Percentiles rank a stretch among this genome's conserved stretches.
These are phyloP conservation scores for Fusarium sp. DNA, from an alignment of 2,329 filamentous ascomycete species.

Conservation along the genomic window DNA sequence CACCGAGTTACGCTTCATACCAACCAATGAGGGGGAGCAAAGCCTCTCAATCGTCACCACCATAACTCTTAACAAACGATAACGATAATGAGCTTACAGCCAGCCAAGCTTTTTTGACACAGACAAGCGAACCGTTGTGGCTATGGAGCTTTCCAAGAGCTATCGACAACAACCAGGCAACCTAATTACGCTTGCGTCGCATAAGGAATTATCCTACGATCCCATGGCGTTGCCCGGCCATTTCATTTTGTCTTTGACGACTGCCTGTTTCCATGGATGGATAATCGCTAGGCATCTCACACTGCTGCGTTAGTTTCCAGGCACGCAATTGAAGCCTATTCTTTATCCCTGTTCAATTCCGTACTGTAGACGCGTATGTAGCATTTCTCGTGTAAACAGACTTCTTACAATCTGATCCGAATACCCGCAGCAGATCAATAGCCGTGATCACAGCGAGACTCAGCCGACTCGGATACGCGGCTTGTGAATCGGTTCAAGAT, in stretches of 20 bases:
- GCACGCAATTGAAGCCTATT: slow-evolving; percentile 14
- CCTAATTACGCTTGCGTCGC: slow-evolving; percentile 8
- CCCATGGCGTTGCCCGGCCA: slow-evolving; percentile 9
- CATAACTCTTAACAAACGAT: background rate
- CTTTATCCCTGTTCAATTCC: background rate
- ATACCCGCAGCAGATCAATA: slow-evolving; percentile 12
- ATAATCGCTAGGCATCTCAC: slow-evolving; percentile 10
- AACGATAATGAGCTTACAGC: slow-evolving; percentile 22
- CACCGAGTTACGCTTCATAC: slow-evolving; percentile 25
- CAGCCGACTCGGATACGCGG: slow-evolving; percentile 28
- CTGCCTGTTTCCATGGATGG: slow-evolving; percentile 12
- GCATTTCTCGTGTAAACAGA: slow-evolving; percentile 2
- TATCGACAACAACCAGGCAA: slow-evolving; percentile 7
- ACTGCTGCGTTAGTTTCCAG: slow-evolving; percentile 19
- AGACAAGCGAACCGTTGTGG: background rate
- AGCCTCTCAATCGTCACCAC: slow-evolving; percentile 20
- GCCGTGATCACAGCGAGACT: slow-evolving; percentile 2
- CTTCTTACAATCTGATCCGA: slow-evolving; percentile 7
- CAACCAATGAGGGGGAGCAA: slow-evolving; percentile 23
- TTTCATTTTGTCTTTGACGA: slow-evolving; percentile 12
- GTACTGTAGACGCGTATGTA: background rate
- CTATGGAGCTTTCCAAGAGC: slow-evolving; percentile 5
- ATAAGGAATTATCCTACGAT: slow-evolving; percentile 2
- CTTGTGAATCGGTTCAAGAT: slow-evolving; percentile 29
- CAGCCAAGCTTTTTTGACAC: slow-evolving; percentile 4